Base-by-base conservation (phyloP, 495 filamentous ascomycete species). In the Hypoxylon subgilvum region DNA sequence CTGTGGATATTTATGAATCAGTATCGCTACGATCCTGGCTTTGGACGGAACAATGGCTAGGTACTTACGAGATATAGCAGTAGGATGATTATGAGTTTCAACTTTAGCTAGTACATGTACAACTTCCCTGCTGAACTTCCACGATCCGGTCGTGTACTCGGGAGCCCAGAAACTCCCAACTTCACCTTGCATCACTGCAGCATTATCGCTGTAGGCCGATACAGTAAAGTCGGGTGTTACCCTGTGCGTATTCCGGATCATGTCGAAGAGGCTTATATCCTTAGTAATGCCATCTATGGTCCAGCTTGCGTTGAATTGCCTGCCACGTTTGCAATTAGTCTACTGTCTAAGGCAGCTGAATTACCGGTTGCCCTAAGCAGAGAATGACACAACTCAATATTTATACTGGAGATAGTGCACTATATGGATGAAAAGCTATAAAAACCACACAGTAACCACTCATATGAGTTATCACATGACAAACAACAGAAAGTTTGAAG, bases 51-150 rank as follows among this genome's bases (percentile, higher is more conserved):
- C 7, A n/a, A 3, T 9, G 25, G 10, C 16, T 6, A 21, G 21
- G n/a, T 31, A 55, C 61, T 55, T 19, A 64, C 61, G 92, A 3
- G 93, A 96, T 45, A 98, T 92, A 6, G 92, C 94, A 10, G 94
- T 97, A 16, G 94, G 94, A 67, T 98, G 94, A 71, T 97, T 97
- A 75, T 98, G 94, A 1, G 94, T 96, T 74, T 98, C 94, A 10
- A 97, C 94, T 76, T 98, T 98, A 61, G 82, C 85, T n/a, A 97
- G 74, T 66, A 92, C 86, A 69, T 97, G 90, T 7, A 97, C 86
- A 19, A 81, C 75, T 75, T 98, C 94, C 67, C 89, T 92, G n/a
- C 84, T 89, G 52, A 89, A 81, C 59, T 76, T 86, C 94, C 94
- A 98, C 59, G 88, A 86, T 5, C 91, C 89, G 2, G 90, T 93